Evolutionary conservation across 2,329 filamentous ascomycete genomes (phyloP), one percentile per base, ranked within the genome.

Genomic region (Fusarium longipes): DNA sequence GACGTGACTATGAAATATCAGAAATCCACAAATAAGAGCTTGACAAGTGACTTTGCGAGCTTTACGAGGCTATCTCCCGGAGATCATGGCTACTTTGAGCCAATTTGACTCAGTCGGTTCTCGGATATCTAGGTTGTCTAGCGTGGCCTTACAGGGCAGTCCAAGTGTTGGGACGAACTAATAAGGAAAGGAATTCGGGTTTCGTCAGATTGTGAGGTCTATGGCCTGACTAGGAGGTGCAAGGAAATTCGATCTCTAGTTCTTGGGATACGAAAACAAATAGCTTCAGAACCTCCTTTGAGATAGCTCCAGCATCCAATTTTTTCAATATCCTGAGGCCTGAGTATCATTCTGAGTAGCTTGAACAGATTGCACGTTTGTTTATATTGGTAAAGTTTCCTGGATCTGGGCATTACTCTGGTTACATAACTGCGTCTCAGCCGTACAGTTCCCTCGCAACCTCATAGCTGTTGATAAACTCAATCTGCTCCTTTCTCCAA

Each of bases 401-500:
- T n/a, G n/a, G n/a, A n/a, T n/a, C n/a, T n/a, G n/a, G n/a, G n/a
- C n/a, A n/a, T n/a, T n/a, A n/a, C n/a, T n/a, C n/a, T n/a, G n/a
- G n/a, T n/a, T n/a, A n/a, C n/a, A n/a, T n/a, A n/a, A n/a, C n/a
- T n/a, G n/a, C 6, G 6, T 7, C 12, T 30, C 55, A 73, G 2
- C 59, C 70, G 36, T 72, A 73, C 3, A 73, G 8, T n/a, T 73
- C 71, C n/a, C 71, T 48, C 6, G 70, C 68, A 12, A 73, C 63
- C 18, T 70, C 69, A 30, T 68, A 68, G 10, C 57, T 70, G 18
- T 73, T 73, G 8, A 73, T 73, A 40, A 44, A 73, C 1, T 51
- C 56, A n/a, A 85, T 84, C 1, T 77, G 80, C 60, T 83, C 81
- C 40, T 79, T 80, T 35, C 83, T 77, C 73, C 79, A 85, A 1